Evolutionary conservation across 768 basidiomycete genomes (phyloP).

Genomic region (Calvatia gigantea): DNA sequence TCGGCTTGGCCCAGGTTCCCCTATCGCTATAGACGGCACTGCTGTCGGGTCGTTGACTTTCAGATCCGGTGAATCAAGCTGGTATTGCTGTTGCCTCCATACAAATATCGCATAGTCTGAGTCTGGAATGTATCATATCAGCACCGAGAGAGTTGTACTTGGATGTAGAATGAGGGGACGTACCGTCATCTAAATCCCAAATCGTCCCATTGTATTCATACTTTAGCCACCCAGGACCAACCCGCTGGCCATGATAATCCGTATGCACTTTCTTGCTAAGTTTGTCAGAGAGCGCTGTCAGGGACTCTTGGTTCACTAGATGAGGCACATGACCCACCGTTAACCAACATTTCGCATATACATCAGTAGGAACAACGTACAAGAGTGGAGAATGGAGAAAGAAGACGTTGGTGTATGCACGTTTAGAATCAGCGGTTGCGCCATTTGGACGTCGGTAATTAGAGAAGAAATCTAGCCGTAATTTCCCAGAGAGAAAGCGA

Average conservation of each 20-base stretch:
- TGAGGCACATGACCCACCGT: background rate
- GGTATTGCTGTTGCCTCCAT: slow-evolving; percentile 55
- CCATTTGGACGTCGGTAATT: background rate
- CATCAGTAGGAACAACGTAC: slow-evolving; percentile 38
- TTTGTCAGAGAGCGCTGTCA: slow-evolving; percentile 64
- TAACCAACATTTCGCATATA: slow-evolving; percentile 10
- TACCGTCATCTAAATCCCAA: slow-evolving; percentile 92
- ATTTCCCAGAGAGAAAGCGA: background rate
- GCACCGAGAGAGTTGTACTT: background rate
- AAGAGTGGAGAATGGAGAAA: slow-evolving; percentile 70
- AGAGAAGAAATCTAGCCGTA: background rate
- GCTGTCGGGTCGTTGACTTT: slow-evolving; percentile 1
- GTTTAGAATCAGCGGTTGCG: slow-evolving; percentile 50
- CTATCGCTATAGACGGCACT: background rate
- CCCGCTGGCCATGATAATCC: slow-evolving; percentile 55
- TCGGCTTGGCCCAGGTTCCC: slow-evolving; percentile 9
- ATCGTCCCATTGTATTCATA: slow-evolving; percentile 77
- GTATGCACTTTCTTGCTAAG: slow-evolving; percentile 62
- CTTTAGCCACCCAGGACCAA: slow-evolving; percentile 81
- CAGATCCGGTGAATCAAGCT: slow-evolving; percentile 5
- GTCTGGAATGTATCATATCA: slow-evolving; percentile 34
- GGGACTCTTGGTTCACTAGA: slow-evolving; percentile 65
- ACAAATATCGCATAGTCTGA: slow-evolving; percentile 87
- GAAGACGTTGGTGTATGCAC: slow-evolving; percentile 77
- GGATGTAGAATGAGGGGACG: slow-evolving; percentile 13